phyloP scores from a whole-genome alignment of 345 rosid species.

The Syzygium aqueum region DNA sequence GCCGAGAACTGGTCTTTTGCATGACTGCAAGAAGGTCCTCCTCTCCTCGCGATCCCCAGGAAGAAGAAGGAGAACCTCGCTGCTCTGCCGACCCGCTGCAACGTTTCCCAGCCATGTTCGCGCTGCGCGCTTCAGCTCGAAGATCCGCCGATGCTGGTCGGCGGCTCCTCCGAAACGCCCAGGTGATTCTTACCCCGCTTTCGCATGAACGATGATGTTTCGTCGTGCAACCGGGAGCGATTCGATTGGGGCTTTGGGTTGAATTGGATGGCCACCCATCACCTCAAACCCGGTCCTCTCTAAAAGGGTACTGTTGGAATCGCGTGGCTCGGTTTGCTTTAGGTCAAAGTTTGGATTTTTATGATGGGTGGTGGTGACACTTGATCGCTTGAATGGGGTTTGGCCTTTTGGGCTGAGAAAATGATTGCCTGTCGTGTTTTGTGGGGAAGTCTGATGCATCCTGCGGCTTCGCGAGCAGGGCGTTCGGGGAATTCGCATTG shows the following conservation, averaged over 20 bases:
- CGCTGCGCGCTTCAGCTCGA: neutral
- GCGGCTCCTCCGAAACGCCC: conserved; percentile 16
- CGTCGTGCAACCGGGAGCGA: neutral
- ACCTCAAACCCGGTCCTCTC: neutral
- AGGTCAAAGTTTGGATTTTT: neutral
- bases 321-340: neutral
- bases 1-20: neutral
- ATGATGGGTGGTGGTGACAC: neutral
- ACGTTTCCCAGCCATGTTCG: neutral
- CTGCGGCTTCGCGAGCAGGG: neutral
- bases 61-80: neutral
- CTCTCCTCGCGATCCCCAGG: neutral
- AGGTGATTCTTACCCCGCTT: neutral
- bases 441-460: neutral
- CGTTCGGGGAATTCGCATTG: conserved; percentile 29
- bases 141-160: conserved; percentile 21
- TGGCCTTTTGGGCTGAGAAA: neutral
- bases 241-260: neutral
- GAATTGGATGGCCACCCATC: neutral
- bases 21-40: neutral
- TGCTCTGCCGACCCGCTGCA: neutral
- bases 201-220: neutral
- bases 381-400: neutral
- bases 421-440: neutral
- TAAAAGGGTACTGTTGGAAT: neutral